phyloP scores from a whole-genome alignment of 768 basidiomycete species.

The Termitomyces sp. region DNA sequence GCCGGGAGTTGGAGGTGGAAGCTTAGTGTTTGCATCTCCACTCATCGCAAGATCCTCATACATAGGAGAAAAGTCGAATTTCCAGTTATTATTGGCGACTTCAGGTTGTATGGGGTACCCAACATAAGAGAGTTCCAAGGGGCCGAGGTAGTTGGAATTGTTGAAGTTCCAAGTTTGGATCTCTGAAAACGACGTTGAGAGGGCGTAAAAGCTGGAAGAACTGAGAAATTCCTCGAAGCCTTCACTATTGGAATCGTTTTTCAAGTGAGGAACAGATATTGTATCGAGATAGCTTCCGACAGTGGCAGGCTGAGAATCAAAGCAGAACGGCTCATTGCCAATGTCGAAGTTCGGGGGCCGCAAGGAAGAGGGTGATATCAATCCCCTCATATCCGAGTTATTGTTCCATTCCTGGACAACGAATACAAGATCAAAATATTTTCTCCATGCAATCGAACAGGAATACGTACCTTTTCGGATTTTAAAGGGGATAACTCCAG shows the following conservation, averaged over 20 bases:
- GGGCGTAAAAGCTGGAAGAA: background rate
- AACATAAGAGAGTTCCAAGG: slow-evolving; percentile 3
- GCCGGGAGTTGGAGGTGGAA: background rate
- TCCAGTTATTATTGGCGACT: background rate
- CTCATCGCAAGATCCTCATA: background rate
- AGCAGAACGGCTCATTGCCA: slow-evolving; percentile 13
- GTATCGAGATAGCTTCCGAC: slow-evolving; percentile 4
- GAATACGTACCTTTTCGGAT: slow-evolving; percentile 9
- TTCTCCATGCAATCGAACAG: background rate
- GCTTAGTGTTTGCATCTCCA: background rate
- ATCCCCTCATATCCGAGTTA: background rate
- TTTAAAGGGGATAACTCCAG: slow-evolving; percentile 15
- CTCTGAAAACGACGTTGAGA: background rate
- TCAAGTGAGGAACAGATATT: background rate
- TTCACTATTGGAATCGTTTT: background rate
- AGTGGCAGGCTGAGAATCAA: slow-evolving; percentile 1
- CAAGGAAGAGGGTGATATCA: background rate
- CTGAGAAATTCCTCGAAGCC: background rate
- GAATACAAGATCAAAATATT: background rate
- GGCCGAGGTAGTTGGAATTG: background rate
- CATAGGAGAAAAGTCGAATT: background rate
- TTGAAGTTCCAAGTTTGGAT: background rate
- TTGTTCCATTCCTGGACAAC: slow-evolving; percentile 1
- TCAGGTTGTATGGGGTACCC: background rate
- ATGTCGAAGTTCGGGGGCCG: slow-evolving; percentile 14